Evolutionary conservation across 1,139 yeast genomes (phyloP), one percentile per base, ranked within the genome.

Genomic region (Petasospora fabianii): DNA sequence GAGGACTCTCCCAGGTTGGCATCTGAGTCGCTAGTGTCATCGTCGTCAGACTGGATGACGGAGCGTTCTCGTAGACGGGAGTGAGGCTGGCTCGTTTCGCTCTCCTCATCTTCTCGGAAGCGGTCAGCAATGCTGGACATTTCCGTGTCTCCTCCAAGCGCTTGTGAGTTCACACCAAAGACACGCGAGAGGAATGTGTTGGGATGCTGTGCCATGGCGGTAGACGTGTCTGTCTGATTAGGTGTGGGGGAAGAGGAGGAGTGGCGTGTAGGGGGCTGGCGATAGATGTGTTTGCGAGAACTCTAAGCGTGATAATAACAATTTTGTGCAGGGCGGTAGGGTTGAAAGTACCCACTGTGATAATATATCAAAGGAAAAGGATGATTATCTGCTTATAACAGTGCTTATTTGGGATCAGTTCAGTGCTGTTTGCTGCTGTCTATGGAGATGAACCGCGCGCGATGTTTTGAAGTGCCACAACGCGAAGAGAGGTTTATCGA

Each of bases 171-270:
- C 19, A 62, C 50, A 1, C 70, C 69, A 49, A 65, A 65, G 16
- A 65, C 66, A 15, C 69, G 59, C 2, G 70, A 65, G 21, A 65
- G 43, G 45, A 65, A 65, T 3, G 68, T 62, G 40, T 64, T 62
- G 19, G 49, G 53, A 14, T 50, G 44, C 24, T 47, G 51, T 19
- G 45, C 32, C 47, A 44, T 44, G 8, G 24, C 13, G 13, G 10
- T 20, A 27, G 21, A 20, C 10, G 13, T 15, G 30, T 16, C 10
- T 16, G 29, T 15, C 15, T 22, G 26, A 10, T 20, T 6, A 20
- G 22, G 12, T 12, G 12, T 13, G 6, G 9, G 6, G 6, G 22
- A 20, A 20, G 10, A 10, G 6, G 22, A 10, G 13, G 26, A 10
- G 13, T 12, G 26, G n/a, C 5, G 26, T 8, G 26, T 22, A 11